Percentiles rank a stretch among this genome's conserved stretches.
phyloP scores from a whole-genome alignment of 192 early-diverging fungal species.

The Podila verticillata region DNA sequence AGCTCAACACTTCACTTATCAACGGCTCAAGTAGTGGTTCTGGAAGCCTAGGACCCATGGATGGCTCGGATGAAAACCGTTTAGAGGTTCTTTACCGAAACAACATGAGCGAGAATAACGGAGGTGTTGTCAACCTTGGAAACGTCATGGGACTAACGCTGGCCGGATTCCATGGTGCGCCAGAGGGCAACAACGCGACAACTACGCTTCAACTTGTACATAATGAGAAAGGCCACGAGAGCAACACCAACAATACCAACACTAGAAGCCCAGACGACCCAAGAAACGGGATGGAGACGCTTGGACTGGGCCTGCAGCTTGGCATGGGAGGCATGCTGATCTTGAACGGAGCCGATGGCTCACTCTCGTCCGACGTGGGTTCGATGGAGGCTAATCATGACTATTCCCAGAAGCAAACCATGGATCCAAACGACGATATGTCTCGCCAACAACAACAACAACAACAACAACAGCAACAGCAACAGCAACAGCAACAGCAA shows the following conservation, averaged over 20 bases:
- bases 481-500: constrained; percentile 7
- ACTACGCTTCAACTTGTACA: constrained; percentile 43
- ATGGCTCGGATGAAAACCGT: constrained; percentile 13
- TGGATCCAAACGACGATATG: constrained; percentile 17
- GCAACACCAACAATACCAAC: neutral
- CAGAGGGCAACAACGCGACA: neutral
- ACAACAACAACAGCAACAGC: constrained; percentile 21
- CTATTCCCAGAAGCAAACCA: constrained; percentile 15
- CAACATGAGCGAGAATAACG: neutral
- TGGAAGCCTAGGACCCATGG: neutral
- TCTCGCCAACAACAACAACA: constrained; percentile 22
- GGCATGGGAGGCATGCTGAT: constrained; percentile 46
- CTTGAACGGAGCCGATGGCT: constrained; percentile 26
- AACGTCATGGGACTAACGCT: constrained; percentile 33
- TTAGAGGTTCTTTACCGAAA: constrained; percentile 28
- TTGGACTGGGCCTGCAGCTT: constrained; percentile 32
- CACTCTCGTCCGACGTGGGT: neutral
- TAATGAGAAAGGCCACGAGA: constrained; percentile 22
- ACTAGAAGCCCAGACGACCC: neutral
- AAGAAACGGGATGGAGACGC: neutral
- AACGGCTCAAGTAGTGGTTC: neutral
- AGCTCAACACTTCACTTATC: constrained; percentile 17
- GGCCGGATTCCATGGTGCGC: constrained; percentile 15
- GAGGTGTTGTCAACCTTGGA: constrained; percentile 2
- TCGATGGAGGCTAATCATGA: neutral